Percentiles rank a stretch among this genome's conserved stretches.
Conservation (phyloP, 805 yeast genomes). For the Yueomyces sp. region DNA sequence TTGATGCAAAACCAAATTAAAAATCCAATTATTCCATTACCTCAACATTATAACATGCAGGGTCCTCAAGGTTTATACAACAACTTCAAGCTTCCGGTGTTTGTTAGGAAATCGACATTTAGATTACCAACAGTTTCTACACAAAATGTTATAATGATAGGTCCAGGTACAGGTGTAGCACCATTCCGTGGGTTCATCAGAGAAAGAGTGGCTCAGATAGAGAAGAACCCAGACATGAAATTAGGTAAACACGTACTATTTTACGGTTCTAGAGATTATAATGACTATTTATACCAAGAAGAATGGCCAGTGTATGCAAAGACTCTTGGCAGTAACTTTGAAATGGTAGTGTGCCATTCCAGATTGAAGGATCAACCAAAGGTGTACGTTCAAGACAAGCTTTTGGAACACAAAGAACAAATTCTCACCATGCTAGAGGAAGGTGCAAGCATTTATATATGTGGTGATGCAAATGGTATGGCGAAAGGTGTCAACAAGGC, state of each 20-base stretch:
- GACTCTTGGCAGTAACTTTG: constrained; percentile 44
- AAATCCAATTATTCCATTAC: constrained; percentile 14
- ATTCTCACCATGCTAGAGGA: constrained; percentile 34
- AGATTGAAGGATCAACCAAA: constrained; percentile 46
- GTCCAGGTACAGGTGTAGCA: constrained; percentile 98
- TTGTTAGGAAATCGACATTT: constrained; percentile 88
- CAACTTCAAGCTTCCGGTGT: constrained; percentile 62
- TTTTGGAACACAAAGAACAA: constrained; percentile 37
- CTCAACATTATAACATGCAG: constrained; percentile 51
- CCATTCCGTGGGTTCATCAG: constrained; percentile 93
- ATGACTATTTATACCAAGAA: constrained; percentile 75
- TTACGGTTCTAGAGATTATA: constrained; percentile 75
- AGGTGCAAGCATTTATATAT: constrained; percentile 86
- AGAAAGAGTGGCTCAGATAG: constrained; percentile 55
- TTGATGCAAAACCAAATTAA: constrained; percentile 37
- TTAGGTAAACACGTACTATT: constrained; percentile 69
- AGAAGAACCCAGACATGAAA: constrained; percentile 10
- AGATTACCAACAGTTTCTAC: constrained; percentile 78
- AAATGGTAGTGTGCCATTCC: constrained; percentile 74
- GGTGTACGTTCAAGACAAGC: constrained; percentile 76
- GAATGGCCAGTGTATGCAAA: constrained; percentile 78
- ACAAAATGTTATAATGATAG: constrained; percentile 80
- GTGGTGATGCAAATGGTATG: constrained; percentile 96
- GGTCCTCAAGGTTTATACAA: constrained; percentile 60
- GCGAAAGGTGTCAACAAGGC: constrained; percentile 83